Conservation (phyloP, 2,329 filamentous ascomycete genomes). For the Sporothrix mexicana region DNA sequence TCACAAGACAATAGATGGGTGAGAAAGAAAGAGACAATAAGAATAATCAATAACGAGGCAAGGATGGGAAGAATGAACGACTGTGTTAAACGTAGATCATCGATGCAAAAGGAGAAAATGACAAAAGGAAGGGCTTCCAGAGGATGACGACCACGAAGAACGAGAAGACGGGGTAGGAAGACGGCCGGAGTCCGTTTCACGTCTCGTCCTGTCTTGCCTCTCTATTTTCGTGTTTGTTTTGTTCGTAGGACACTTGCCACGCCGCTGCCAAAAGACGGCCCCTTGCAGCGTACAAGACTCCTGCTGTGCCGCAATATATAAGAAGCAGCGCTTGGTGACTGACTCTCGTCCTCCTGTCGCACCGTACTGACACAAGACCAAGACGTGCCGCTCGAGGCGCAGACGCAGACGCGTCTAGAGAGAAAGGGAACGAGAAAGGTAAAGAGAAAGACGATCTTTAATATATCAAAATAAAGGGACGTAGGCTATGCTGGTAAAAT, state of each 20-base stretch:
- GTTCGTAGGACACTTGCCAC: not conserved
- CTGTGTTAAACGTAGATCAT: not conserved
- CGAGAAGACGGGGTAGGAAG: not conserved
- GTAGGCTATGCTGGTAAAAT: not conserved
- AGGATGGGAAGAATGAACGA: not conserved
- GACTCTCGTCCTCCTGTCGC: not conserved
- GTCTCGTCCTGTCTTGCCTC: not conserved
- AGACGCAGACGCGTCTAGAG: conserved; percentile 6
- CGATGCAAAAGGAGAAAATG: not conserved
- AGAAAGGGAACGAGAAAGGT: not conserved
- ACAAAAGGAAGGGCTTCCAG: not conserved
- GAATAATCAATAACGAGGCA: not conserved
- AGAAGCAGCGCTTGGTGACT: conserved; percentile 11
- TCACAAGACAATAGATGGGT: not conserved
- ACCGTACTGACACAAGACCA: too few relatives aligned
- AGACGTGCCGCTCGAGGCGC: conserved; percentile 11
- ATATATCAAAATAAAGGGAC: not conserved
- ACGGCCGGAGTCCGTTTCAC: conserved; percentile 14
- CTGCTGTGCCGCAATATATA: conserved; percentile 21
- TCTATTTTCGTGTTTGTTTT: not conserved
- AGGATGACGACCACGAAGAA: too few relatives aligned
- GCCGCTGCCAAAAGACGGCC: too few relatives aligned
- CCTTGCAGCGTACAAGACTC: too few relatives aligned
- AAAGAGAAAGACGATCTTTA: not conserved
- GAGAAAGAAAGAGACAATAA: not conserved